Evolutionary conservation across 345 rosid genomes (phyloP), one percentile per base, ranked within the genome.

Genomic region (Ceriops tagal): DNA sequence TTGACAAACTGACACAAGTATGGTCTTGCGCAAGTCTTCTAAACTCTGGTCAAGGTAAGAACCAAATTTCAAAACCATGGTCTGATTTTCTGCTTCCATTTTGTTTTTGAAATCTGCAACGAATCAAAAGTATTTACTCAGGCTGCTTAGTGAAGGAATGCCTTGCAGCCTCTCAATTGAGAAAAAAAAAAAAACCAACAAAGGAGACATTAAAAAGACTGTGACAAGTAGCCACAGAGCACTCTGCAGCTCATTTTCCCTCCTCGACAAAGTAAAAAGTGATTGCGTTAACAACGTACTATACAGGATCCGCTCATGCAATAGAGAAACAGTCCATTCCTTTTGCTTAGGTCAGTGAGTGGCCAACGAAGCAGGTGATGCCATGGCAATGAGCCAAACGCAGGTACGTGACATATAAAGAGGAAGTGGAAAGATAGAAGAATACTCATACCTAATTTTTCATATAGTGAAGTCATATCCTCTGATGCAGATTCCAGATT

Each of bases 401-500:
- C 59, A 56, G 13, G 31, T 5, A 10, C 6, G 11, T 9, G 59
- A 24, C 7, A 56, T 27, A 56, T 15, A 10, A 16, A 56, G 6
- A 24, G 59, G 16, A 56, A 43, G 49, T 43, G 30, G n/a, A 70
- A 46, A 73, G 34, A 27, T 58, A n/a, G 49, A 70, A 20, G 62
- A 51, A n/a, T 60, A 6, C 15, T 7, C 26, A 28, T 82, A 93
- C 97, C 97, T 82, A 93, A 78, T 91, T 79, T 88, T 68, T 83
- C 69, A 68, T 83, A 86, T 64, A 93, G 68, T 24, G 77, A 89
- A 84, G 72, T 81, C 79, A 93, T 78, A 80, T 91, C 95, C 19
- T 86, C 84, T 59, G 97, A 91, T 24, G 98, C 97, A 80, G 79
- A 77, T 71, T 86, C 88, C 83, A 93, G 80, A 76, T 87, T 96